phyloP scores from a whole-genome alignment of 176 grass and related monocot species.

The Alloteropsis semialata region DNA sequence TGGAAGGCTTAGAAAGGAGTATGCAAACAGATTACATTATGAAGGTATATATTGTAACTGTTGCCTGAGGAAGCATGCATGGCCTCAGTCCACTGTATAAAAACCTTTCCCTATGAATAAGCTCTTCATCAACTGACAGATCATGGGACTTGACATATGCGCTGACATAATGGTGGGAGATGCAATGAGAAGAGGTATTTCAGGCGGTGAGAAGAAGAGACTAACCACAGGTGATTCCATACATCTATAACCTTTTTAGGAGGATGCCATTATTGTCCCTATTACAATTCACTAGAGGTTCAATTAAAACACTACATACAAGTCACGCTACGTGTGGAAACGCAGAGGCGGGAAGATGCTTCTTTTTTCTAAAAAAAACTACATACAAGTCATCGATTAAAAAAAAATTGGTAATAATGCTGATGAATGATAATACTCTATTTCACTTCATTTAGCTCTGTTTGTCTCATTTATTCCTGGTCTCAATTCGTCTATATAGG shows the following conservation, averaged over 20 bases:
- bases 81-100: neutral
- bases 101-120: neutral
- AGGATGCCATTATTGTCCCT: neutral
- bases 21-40: constrained; percentile 88
- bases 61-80: neutral
- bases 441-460: neutral
- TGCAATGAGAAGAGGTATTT: constrained; percentile 92
- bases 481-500: neutral
- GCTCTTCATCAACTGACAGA: constrained; percentile 37
- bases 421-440: neutral
- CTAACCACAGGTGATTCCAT: constrained; percentile 65
- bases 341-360: too few species aligned
- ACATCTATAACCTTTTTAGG: neutral
- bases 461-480: neutral
- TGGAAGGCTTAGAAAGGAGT: constrained; percentile 74
- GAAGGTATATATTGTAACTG: constrained; percentile 50
- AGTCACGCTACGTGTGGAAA: too few species aligned
- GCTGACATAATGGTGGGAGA: constrained; percentile 69
- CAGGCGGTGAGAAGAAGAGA: constrained; percentile 88
- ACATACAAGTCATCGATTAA: neutral
- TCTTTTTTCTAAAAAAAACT: too few species aligned
- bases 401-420: too few species aligned
- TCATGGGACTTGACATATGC: constrained; percentile 90
- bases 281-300: neutral
- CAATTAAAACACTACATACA: neutral